A percentile compares a stretch with the other conserved stretches of the same genome.
Conservation (phyloP, 2,329 filamentous ascomycete genomes). For the Xylaria sp. region DNA sequence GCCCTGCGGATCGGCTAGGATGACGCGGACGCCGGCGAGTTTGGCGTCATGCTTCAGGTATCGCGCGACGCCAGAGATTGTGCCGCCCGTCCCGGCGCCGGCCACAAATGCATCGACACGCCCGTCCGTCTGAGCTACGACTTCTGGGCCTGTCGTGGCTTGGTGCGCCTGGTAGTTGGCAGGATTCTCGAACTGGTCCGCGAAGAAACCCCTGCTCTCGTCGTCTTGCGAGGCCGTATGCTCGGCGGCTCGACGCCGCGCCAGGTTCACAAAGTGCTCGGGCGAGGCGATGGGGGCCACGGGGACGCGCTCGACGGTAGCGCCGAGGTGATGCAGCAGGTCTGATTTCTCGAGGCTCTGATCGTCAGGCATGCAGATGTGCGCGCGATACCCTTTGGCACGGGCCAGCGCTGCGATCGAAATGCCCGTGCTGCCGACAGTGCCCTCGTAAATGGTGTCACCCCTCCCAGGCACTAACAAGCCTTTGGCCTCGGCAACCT, state of each 20-base stretch:
- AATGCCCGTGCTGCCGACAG: constrained; percentile 95
- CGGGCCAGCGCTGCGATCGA: constrained; percentile 90
- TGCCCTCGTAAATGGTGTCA: constrained; percentile 97
- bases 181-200: constrained; percentile 93
- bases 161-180: constrained; percentile 92
- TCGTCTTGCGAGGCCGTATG: constrained; percentile 71
- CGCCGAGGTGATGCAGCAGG: constrained; percentile 88
- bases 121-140: constrained; percentile 80
- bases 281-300: constrained; percentile 95
- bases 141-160: constrained; percentile 87
- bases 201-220: constrained; percentile 86
- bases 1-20: constrained; percentile 93
- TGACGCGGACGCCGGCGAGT: constrained; percentile 63
- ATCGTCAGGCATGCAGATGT: constrained; percentile 98
- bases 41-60: constrained; percentile 78
- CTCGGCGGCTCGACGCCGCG: constrained; percentile 77
- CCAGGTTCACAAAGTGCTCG: constrained; percentile 93
- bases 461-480: constrained; percentile 81
- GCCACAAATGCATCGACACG: constrained; percentile 87
- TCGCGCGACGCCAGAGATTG: constrained; percentile 85
- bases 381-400: constrained; percentile 87
- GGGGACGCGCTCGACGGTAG: constrained; percentile 88
- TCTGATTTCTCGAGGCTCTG: constrained; percentile 89
- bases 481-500: constrained; percentile 80
- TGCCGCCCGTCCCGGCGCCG: constrained; percentile 94